These are phyloP conservation scores for Vaccinium macrocarpon DNA, from an alignment of 148 eudicot genomes.

Conservation along the genomic window DNA sequence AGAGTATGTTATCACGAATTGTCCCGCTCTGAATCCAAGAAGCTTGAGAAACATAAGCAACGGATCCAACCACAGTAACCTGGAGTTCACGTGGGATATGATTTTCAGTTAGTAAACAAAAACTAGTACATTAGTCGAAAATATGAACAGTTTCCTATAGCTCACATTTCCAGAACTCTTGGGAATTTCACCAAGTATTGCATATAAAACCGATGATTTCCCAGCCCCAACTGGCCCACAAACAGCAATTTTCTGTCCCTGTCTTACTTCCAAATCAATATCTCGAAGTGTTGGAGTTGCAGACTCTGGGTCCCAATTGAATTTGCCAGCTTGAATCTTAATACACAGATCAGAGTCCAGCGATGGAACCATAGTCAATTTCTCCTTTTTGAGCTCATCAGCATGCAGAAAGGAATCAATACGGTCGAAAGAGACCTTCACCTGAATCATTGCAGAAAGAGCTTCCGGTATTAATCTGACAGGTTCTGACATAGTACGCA, in stretches of 20 bases:
- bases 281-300: conserved; percentile 29
- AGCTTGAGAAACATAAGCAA: conserved; percentile 58
- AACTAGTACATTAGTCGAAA: neutral
- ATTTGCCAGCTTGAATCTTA: conserved; percentile 30
- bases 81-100: conserved; percentile 19
- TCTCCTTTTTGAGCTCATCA: conserved; percentile 37
- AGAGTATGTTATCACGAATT: conserved; percentile 53
- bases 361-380: neutral
- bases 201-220: conserved; percentile 56
- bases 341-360: conserved; percentile 18
- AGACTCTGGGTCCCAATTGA: conserved; percentile 49
- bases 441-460: conserved; percentile 41
- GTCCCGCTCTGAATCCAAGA: conserved; percentile 67
- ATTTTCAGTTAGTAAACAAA: neutral
- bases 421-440: conserved; percentile 44
- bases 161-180: conserved; percentile 54
- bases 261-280: conserved; percentile 31
- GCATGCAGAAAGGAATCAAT: conserved; percentile 39
- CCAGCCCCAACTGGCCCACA: conserved; percentile 75
- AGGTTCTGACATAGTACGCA: conserved; percentile 50
- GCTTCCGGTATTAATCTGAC: conserved; percentile 45
- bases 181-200: conserved; percentile 60
- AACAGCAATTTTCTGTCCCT: conserved; percentile 48
- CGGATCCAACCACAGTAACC: conserved; percentile 49
- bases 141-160: neutral